Percentiles rank a stretch among this genome's conserved stretches.
Conservation (phyloP, 495 filamentous ascomycete genomes). For the Letharia columbiana region DNA sequence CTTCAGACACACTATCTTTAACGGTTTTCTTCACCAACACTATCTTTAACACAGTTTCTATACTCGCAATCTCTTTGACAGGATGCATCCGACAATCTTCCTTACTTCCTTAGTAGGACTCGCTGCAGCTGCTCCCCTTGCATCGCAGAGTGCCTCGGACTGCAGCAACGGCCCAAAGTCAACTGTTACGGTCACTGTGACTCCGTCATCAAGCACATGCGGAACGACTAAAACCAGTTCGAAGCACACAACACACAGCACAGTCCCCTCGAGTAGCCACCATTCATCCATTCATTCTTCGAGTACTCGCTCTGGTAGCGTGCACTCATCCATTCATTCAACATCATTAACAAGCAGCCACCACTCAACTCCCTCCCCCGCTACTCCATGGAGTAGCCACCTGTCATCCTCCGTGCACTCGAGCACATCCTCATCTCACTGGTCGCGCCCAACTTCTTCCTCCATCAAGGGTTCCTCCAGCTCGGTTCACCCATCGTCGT, state of each 20-base stretch:
- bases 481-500: background rate
- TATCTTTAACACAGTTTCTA: background rate
- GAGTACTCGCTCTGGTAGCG: background rate
- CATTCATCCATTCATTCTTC: background rate
- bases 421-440: background rate
- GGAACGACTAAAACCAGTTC: background rate
- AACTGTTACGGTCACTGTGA: background rate
- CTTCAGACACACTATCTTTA: background rate
- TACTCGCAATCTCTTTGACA: background rate
- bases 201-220: background rate
- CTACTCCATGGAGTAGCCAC: background rate
- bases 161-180: background rate
- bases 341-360: slow-evolving; percentile 2
- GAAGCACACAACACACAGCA: background rate
- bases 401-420: background rate
- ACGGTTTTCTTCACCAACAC: background rate
- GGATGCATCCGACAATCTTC: background rate
- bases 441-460: no score
- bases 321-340: background rate
- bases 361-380: background rate
- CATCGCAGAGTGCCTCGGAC: background rate
- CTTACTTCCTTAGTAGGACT: background rate
- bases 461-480: background rate
- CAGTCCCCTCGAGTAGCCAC: background rate
- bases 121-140: background rate